Base-by-base conservation (phyloP, 2,329 filamentous ascomycete genomes). In the Beauveria scarabaeidicola region DNA sequence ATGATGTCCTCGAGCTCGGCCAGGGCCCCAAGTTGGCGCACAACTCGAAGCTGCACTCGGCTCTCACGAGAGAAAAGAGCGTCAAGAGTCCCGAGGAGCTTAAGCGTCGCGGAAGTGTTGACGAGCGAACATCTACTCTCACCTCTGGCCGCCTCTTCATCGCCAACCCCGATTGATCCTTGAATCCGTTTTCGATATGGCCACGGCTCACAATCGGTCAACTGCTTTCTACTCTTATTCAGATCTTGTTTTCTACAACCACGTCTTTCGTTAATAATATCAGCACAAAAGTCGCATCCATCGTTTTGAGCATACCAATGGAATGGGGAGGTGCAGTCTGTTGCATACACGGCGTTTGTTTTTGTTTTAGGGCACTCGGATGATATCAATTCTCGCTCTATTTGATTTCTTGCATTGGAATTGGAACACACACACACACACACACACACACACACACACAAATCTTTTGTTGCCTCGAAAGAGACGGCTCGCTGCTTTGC, bases 61-160 rank as follows among this genome's bases (percentile, higher is more conserved):
- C 80, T 7, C 69, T 87, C 55, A 81, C 84, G 21, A 78, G 84
- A 62, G 82, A 87, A 69, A 86, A 87, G 77, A 86, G 82, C 67
- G 77, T 82, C 58, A 87, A 84, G 74, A 85, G 79, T 57, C 79
- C 82, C 3, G 89, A 91, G 25, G 90, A 93, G 63, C 76, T 95
- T 59, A 82, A 81, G 67, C 80, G 90, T 66, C 81, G 89, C 68
- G 90, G 90, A 60, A 94, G 90, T 69, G 89, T 95, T 52, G 90
- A 94, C 69, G 90, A 94, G 73, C 80, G 88, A 68, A 89, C 88
- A 5, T 87, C 85, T 73, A 92, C 89, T 1, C 86, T 94, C 70
- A 85, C 82, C 21, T 81, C 83, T 29, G 85, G 85, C 52, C 82
- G 90, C 63, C 80, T 95, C 61, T 94, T 89, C 72, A 91, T 95